These are phyloP conservation scores for Pisolithus orientalis DNA, from an alignment of 768 basidiomycete genomes.

Conservation along the genomic window DNA sequence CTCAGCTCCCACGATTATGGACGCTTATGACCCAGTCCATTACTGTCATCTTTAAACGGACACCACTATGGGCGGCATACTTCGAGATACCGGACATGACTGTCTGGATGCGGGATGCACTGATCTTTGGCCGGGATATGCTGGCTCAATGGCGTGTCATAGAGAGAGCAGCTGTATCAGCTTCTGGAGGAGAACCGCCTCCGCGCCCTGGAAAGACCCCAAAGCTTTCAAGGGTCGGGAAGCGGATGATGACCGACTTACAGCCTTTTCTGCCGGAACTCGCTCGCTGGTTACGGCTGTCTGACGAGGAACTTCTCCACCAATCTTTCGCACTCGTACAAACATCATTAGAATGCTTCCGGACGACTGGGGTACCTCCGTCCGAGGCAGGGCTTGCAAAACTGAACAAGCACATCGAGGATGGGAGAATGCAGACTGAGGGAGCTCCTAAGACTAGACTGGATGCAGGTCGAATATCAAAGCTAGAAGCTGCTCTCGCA, in stretches of 20 bases:
- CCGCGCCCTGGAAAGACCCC: slow-evolving; percentile 25
- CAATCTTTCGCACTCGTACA: slow-evolving; percentile 83
- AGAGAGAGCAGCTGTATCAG: slow-evolving; percentile 47
- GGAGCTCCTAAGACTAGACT: slow-evolving; percentile 45
- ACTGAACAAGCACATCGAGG: slow-evolving; percentile 58
- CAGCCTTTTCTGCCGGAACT: slow-evolving; percentile 76
- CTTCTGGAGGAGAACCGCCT: slow-evolving; percentile 14
- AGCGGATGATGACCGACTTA: slow-evolving; percentile 71
- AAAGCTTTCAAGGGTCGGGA: slow-evolving; percentile 55
- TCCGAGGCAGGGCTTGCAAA: slow-evolving; percentile 52
- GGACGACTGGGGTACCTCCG: slow-evolving; percentile 52
- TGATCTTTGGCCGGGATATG: slow-evolving; percentile 88
- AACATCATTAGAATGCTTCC: slow-evolving; percentile 72
- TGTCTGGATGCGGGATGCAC: slow-evolving; percentile 96
- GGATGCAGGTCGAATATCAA: slow-evolving; percentile 48
- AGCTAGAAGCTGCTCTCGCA: slow-evolving; percentile 61
- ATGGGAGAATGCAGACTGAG: slow-evolving; percentile 45
- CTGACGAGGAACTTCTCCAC: slow-evolving; percentile 86
- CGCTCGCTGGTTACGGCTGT: slow-evolving; percentile 84
- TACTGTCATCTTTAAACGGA: slow-evolving; percentile 78
- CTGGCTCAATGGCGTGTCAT: slow-evolving; percentile 75
- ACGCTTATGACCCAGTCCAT: slow-evolving; percentile 72
- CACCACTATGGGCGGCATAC: slow-evolving; percentile 74
- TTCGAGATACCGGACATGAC: slow-evolving; percentile 84
- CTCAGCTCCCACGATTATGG: slow-evolving; percentile 72